Percentiles rank a stretch among this genome's conserved stretches.
These are phyloP conservation scores for Trichoderma polysporum DNA, from an alignment of 2,329 filamentous ascomycete genomes.

Conservation along the genomic window DNA sequence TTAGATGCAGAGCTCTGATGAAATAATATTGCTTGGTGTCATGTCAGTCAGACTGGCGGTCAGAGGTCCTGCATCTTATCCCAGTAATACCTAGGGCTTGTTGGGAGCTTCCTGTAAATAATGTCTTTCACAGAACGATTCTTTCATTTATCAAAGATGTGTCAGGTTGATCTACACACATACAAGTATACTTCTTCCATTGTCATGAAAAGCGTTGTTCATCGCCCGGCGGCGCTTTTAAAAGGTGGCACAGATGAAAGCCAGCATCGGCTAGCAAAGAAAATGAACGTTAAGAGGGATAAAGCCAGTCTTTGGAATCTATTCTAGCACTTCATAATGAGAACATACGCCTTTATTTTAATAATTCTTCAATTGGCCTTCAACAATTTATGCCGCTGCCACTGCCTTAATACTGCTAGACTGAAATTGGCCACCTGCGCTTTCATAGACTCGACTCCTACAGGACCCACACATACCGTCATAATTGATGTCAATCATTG, in stretches of 20 bases:
- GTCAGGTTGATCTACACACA: background rate
- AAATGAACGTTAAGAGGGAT: background rate
- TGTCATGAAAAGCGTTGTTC: background rate
- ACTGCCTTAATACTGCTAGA: background rate
- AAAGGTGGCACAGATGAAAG: background rate
- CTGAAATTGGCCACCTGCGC: constrained; percentile 1
- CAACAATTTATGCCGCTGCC: background rate
- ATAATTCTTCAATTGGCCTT: background rate
- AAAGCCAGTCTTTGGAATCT: background rate
- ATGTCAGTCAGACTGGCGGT: constrained; percentile 10
- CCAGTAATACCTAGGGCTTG: background rate
- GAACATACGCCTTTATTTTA: background rate
- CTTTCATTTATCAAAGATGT: background rate
- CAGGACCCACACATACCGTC: constrained; percentile 11
- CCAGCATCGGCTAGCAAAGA: background rate
- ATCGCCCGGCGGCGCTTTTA: background rate
- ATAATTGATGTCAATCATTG: constrained; percentile 8
- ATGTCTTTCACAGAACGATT: background rate
- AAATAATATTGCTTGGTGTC: background rate
- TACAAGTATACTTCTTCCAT: background rate
- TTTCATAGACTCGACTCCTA: constrained; percentile 7
- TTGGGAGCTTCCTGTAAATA: background rate
- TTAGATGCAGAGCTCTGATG: background rate
- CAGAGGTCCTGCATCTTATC: constrained; percentile 4
- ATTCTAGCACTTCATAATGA: background rate